Evolutionary conservation across 2,329 filamentous ascomycete genomes (phyloP).

Genomic region (Ramularia endophylla): DNA sequence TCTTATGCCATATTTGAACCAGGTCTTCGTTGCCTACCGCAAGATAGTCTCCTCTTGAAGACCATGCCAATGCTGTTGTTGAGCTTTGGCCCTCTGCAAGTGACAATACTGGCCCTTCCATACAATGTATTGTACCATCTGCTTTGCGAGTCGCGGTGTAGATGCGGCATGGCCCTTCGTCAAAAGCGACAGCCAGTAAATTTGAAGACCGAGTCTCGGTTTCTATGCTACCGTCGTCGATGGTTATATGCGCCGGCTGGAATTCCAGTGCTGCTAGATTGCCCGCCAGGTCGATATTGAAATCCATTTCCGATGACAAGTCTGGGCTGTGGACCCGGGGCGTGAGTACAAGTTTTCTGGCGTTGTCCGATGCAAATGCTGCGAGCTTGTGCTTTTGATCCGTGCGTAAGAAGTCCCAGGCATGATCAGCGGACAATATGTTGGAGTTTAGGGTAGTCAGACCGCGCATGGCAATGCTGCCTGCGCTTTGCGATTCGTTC

Average conservation of each 20-base stretch:
- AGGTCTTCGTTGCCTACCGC: constrained; percentile 40
- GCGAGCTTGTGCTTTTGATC: constrained; percentile 29
- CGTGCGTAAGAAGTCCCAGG: constrained; percentile 32
- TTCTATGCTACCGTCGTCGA: constrained; percentile 6
- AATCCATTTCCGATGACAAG: constrained; percentile 2
- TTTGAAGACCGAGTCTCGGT: not conserved
- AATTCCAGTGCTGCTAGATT: constrained; percentile 36
- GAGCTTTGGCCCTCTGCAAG: constrained; percentile 24
- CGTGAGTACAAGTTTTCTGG: constrained; percentile 32
- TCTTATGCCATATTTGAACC: constrained; percentile 39
- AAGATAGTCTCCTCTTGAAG: constrained; percentile 37
- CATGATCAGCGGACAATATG: constrained; percentile 9
- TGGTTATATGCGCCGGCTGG: constrained; percentile 23
- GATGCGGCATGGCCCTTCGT: constrained; percentile 35
- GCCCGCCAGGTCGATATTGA: constrained; percentile 10
- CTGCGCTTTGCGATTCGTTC: constrained; percentile 3
- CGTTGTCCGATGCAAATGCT: constrained; percentile 28
- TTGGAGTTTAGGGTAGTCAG: constrained; percentile 13
- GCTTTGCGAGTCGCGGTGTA: constrained; percentile 31
- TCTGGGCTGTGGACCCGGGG: constrained; percentile 9
- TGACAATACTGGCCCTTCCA: constrained; percentile 16
- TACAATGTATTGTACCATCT: constrained; percentile 8
- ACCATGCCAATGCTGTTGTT: constrained; percentile 39
- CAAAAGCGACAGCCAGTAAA: constrained; percentile 36
- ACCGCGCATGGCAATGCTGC: constrained; percentile 13